phyloP scores from a whole-genome alignment of 78 protist species.

The Tieghemostelium lacteum region DNA sequence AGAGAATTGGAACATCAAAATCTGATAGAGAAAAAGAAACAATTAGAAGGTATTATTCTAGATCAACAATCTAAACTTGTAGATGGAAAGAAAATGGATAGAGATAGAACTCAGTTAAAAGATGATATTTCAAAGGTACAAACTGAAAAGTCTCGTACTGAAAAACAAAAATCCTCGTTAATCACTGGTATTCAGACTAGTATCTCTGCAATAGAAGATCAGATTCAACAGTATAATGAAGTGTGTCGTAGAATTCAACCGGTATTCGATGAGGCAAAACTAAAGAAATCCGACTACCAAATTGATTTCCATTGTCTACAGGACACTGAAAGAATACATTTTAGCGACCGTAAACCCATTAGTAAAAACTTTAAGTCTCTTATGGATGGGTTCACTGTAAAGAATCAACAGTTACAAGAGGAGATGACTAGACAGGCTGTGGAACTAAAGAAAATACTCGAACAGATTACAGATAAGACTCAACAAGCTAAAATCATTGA shows the following conservation, averaged over 20 bases:
- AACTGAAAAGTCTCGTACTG: slow-evolving; percentile 4
- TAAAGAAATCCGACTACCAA: background rate
- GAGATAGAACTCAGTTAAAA: slow-evolving; percentile 14
- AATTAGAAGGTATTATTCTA: slow-evolving; percentile 4
- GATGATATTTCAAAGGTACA: slow-evolving; percentile 25
- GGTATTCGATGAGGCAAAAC: background rate
- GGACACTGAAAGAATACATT: background rate
- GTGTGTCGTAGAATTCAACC: background rate
- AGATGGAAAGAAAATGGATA: slow-evolving; percentile 36
- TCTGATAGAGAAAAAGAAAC: background rate
- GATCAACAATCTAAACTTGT: slow-evolving; percentile 55
- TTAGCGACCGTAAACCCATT: background rate
- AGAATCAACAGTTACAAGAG: slow-evolving; percentile 3
- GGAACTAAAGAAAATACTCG: background rate
- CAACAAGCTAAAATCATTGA: background rate
- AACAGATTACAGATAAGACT: background rate
- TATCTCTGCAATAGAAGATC: background rate
- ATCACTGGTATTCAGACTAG: background rate
- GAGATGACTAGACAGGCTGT: background rate
- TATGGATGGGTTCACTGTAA: slow-evolving; percentile 8
- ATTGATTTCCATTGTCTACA: background rate
- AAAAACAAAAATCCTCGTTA: slow-evolving; percentile 4
- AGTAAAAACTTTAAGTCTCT: background rate
- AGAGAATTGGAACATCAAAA: background rate
- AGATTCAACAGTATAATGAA: slow-evolving; percentile 17